A percentile compares a stretch with the other conserved stretches of the same genome.
Evolutionary conservation across 2,329 filamentous ascomycete genomes (phyloP).

Genomic region (Tolypocladium ovalisporum): DNA sequence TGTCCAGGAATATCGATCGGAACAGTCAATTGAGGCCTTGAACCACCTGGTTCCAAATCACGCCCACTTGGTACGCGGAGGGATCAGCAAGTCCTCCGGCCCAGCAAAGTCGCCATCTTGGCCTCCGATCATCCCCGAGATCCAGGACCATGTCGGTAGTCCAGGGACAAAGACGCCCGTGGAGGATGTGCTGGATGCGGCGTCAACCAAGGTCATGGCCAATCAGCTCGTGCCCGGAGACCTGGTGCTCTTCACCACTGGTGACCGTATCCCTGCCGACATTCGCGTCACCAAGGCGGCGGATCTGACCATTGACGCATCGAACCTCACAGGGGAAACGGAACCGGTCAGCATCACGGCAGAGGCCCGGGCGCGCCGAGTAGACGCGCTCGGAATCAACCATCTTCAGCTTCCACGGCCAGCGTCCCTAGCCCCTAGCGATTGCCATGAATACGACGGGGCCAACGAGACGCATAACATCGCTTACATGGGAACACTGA

Average conservation of each 20-base stretch:
- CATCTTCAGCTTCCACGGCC: slow-evolving; percentile 18
- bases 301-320: slow-evolving; percentile 89
- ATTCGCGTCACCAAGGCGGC: slow-evolving; percentile 85
- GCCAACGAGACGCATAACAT: slow-evolving; percentile 77
- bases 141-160: slow-evolving; percentile 29
- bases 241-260: slow-evolving; percentile 85
- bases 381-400: slow-evolving; percentile 16
- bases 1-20: slow-evolving; percentile 92
- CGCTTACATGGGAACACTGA: slow-evolving; percentile 94
- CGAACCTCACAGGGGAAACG: slow-evolving; percentile 93
- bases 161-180: slow-evolving; percentile 47
- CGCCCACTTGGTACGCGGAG: slow-evolving; percentile 77
- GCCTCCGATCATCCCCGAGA: slow-evolving; percentile 33
- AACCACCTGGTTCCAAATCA: slow-evolving; percentile 91
- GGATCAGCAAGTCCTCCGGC: slow-evolving; percentile 22
- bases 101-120: slow-evolving; percentile 30
- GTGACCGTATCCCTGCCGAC: slow-evolving; percentile 92
- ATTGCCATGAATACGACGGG: slow-evolving; percentile 45
- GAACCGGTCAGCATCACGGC: slow-evolving; percentile 76
- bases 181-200: slow-evolving; percentile 55
- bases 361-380: slow-evolving; percentile 35
- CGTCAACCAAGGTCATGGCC: slow-evolving; percentile 78
- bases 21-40: slow-evolving; percentile 92
- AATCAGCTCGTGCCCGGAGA: slow-evolving; percentile 84
- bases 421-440: slow-evolving; percentile 30